Conservation (phyloP, 805 yeast species). For the Pichia scutulata region DNA sequence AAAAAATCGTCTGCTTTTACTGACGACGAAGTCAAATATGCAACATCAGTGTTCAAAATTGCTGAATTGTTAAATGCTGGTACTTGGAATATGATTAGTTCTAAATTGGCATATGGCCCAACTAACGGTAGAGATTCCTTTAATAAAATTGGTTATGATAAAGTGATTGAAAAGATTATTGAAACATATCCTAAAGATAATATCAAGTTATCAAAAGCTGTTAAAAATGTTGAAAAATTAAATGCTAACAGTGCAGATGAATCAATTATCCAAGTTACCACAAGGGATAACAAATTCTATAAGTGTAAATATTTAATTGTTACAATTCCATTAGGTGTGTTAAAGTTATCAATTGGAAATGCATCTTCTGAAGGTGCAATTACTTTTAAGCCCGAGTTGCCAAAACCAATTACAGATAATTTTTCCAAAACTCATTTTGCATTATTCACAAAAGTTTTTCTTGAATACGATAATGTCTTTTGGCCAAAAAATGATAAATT, state of each 20-base stretch:
- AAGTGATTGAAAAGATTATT: conserved; percentile 23
- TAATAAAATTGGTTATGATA: conserved; percentile 21
- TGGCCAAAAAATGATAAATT: conserved; percentile 34
- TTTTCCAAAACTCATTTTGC: conserved; percentile 30
- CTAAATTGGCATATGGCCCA: conserved; percentile 19
- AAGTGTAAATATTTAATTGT: conserved; percentile 34
- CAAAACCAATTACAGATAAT: conserved; percentile 23
- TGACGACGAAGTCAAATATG: conserved; percentile 21
- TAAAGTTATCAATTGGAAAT: conserved; percentile 28
- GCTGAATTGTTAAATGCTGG: conserved; percentile 25
- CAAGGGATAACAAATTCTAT: conserved; percentile 14
- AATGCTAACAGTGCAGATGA: conserved; percentile 3
- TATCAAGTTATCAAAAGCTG: conserved; percentile 17
- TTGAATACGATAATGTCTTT: conserved; percentile 37
- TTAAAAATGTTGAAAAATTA: conserved; percentile 24
- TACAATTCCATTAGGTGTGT: conserved; percentile 42
- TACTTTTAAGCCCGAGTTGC: conserved; percentile 30
- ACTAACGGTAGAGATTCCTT: conserved; percentile 29
- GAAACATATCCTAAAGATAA: conserved; percentile 19
- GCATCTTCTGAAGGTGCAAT: conserved; percentile 23
- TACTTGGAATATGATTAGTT: conserved; percentile 26
- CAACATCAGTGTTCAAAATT: conserved; percentile 23
- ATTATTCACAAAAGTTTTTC: conserved; percentile 36
- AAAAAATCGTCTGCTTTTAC: conserved; percentile 15
- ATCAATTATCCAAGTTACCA: conserved; percentile 12